Conservation (phyloP, 2,329 filamentous ascomycete species). For the Aspergillus quadricinctus region DNA sequence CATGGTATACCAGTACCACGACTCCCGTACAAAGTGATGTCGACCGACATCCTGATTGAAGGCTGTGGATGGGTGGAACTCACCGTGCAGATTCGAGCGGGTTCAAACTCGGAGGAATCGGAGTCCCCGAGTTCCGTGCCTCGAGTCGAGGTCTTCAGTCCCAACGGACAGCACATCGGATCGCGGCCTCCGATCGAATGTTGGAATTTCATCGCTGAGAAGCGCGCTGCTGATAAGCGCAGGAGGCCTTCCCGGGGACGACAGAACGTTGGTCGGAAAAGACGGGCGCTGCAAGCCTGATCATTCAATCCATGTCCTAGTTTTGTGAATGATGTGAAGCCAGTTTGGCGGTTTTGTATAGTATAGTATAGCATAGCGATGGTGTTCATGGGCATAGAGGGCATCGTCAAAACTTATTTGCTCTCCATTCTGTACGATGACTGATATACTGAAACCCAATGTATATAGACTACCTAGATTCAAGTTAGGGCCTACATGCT, state of each 20-base stretch:
- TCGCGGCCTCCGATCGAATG: slow-evolving; percentile 29
- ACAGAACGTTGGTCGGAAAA: slow-evolving; percentile 22
- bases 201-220: slow-evolving; percentile 31
- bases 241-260: slow-evolving; percentile 19
- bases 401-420: background rate
- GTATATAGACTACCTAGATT: background rate
- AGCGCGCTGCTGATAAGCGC: slow-evolving; percentile 26
- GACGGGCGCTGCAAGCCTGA: slow-evolving; percentile 13
- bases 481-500: background rate
- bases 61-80: slow-evolving; percentile 93
- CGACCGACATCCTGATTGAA: slow-evolving; percentile 82
- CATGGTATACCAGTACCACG: slow-evolving; percentile 48
- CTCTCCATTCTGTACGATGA: background rate
- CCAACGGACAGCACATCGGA: slow-evolving; percentile 75
- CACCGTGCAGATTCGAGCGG: slow-evolving; percentile 70
- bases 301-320: background rate
- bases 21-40: slow-evolving; percentile 75
- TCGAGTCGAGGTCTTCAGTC: slow-evolving; percentile 77
- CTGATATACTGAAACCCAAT: background rate
- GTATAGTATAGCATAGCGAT: slow-evolving; percentile 13
- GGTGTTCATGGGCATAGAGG: slow-evolving; percentile 7
- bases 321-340: background rate
- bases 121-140: slow-evolving; percentile 43
- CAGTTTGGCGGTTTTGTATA: slow-evolving; percentile 1
- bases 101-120: slow-evolving; percentile 24